These are phyloP conservation scores for Jimgerdemannia lactiflua DNA, from an alignment of 192 early-diverging fungal species.

Conservation along the genomic window DNA sequence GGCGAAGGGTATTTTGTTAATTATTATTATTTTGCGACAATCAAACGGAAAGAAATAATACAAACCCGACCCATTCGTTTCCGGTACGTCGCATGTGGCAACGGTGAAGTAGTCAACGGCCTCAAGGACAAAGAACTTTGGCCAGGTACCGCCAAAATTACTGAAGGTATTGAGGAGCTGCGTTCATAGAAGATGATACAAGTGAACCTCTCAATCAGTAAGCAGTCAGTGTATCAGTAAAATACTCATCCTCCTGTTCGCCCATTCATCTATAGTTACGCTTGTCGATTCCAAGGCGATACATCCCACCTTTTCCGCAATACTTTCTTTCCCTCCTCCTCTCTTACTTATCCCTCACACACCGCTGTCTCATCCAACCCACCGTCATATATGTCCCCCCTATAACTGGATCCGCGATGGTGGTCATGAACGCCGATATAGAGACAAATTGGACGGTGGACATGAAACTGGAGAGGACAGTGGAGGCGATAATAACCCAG, in stretches of 20 bases:
- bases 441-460: slow-evolving; percentile 96
- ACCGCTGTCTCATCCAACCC: slow-evolving; percentile 22
- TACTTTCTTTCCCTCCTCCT: background rate
- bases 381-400: slow-evolving; percentile 88
- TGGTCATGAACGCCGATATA: slow-evolving; percentile 91
- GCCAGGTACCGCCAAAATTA: slow-evolving; percentile 98
- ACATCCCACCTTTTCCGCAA: background rate
- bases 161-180: slow-evolving; percentile 87
- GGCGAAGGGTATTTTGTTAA: background rate
- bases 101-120: slow-evolving; percentile 89
- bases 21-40: background rate
- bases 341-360: background rate
- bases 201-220: background rate
- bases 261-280: background rate
- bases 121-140: slow-evolving; percentile 88
- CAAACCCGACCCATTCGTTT: slow-evolving; percentile 17
- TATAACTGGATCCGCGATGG: slow-evolving; percentile 93
- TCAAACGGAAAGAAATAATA: background rate
- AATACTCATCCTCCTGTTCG: background rate
- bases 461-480: slow-evolving; percentile 83
- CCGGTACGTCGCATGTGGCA: slow-evolving; percentile 63
- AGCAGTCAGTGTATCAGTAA: background rate
- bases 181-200: background rate
- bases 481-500: slow-evolving; percentile 70
- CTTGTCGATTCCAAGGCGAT: too few relatives aligned